Conservation (phyloP, 768 basidiomycete species). For the Leccinellum albellum region DNA sequence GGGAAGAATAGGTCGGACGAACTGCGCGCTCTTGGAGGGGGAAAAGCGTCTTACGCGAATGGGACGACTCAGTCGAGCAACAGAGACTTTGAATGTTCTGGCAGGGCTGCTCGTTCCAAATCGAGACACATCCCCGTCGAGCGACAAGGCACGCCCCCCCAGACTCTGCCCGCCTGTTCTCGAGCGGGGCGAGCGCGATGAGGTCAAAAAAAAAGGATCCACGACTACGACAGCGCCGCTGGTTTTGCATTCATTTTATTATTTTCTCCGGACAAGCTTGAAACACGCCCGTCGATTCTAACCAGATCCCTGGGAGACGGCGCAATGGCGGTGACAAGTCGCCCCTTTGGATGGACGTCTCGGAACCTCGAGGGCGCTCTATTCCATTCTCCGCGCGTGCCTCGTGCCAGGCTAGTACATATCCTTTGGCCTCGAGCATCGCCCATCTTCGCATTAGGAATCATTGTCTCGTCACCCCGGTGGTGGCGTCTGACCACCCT, state of each 20-base stretch:
- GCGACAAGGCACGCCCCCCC: slow-evolving; percentile 10
- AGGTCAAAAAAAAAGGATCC: neutral
- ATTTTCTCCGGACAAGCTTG: neutral
- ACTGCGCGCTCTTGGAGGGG: neutral
- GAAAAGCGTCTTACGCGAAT: slow-evolving; percentile 6
- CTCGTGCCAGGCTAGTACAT: no score
- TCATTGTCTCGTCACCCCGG: neutral
- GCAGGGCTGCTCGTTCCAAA: slow-evolving; percentile 22
- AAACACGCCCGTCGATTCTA: neutral
- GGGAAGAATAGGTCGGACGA: neutral
- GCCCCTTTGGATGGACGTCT: neutral
- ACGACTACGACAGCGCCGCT: neutral
- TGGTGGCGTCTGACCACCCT: neutral
- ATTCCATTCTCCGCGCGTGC: neutral
- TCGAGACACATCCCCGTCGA: slow-evolving; percentile 16
- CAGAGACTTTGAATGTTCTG: neutral
- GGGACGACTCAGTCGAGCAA: slow-evolving; percentile 8
- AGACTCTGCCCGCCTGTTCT: neutral
- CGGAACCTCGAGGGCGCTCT: neutral
- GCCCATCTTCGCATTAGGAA: neutral
- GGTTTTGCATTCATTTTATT: neutral
- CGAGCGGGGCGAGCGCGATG: neutral
- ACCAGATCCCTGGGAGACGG: slow-evolving; percentile 26
- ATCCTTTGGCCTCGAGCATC: neutral
- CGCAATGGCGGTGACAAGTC: slow-evolving; percentile 18